Conservation (phyloP, 1,139 yeast genomes). For the Magnusiomyces suaveolens region DNA sequence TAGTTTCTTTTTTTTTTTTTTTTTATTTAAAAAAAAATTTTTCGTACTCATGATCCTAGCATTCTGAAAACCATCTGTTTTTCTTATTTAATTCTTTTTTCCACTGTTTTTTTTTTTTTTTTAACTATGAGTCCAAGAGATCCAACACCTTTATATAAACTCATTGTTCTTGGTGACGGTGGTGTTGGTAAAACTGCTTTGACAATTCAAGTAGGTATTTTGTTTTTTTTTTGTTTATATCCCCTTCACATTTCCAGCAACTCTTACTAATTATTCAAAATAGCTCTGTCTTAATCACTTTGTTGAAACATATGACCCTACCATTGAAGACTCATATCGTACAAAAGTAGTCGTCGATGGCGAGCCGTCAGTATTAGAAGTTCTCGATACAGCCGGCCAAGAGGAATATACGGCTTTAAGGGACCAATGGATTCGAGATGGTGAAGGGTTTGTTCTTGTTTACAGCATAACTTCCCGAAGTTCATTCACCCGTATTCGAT, state of each 20-base stretch:
- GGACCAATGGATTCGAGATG: constrained; percentile 85
- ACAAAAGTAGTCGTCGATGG: constrained; percentile 90
- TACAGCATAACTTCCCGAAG: constrained; percentile 84
- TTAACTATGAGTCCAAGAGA: constrained; percentile 13
- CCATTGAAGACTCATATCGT: constrained; percentile 31
- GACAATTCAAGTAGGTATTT: constrained; percentile 52
- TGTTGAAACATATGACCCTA: constrained; percentile 17
- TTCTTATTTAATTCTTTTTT: background rate
- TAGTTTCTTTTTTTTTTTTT: background rate
- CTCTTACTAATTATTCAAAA: background rate
- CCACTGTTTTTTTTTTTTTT: background rate
- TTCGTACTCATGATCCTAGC: too few species aligned
- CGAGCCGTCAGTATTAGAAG: constrained; percentile 82
- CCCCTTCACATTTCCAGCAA: constrained; percentile 18
- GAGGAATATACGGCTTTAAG: constrained; percentile 96
- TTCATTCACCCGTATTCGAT: constrained; percentile 70
- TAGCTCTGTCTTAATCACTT: constrained; percentile 46
- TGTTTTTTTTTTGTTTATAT: background rate
- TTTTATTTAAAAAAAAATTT: too few species aligned
- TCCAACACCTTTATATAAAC: constrained; percentile 40
- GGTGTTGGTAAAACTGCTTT: constrained; percentile 97
- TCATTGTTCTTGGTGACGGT: constrained; percentile 96
- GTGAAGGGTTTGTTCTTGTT: constrained; percentile 83
- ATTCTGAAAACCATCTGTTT: too few species aligned
- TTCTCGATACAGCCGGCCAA: constrained; percentile 96